A percentile compares a stretch with the other conserved stretches of the same genome.
Evolutionary conservation across 768 basidiomycete genomes (phyloP).

Genomic region (Polyporus arcularius): DNA sequence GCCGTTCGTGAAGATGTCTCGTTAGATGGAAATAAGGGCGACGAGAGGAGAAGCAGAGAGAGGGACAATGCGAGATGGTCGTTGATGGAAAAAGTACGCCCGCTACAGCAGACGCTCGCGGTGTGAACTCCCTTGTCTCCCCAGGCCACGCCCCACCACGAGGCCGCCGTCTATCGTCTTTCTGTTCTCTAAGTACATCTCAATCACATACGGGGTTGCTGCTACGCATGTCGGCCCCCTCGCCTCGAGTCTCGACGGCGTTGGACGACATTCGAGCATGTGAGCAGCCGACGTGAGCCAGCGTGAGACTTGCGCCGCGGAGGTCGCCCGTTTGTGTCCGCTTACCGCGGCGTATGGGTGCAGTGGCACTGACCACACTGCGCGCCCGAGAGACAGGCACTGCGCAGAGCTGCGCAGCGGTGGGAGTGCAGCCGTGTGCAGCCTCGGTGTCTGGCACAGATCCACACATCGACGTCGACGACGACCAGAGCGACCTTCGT

Average conservation of each 20-base stretch:
- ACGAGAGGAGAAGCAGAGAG: constrained; percentile 20
- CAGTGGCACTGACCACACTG: no score
- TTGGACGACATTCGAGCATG: not conserved
- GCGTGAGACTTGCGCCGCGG: not conserved
- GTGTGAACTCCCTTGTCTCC: constrained; percentile 13
- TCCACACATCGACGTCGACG: constrained; percentile 1
- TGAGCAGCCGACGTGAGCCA: not conserved
- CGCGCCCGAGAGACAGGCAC: not conserved
- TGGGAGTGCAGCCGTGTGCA: not conserved
- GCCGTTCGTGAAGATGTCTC: constrained; percentile 27
- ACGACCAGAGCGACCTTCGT: constrained; percentile 4
- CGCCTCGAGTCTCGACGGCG: not conserved
- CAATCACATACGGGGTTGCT: not conserved
- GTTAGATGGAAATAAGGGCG: constrained; percentile 24
- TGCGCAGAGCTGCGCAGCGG: not conserved
- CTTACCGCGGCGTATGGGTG: no score
- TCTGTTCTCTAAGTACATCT: not conserved
- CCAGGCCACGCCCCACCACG: constrained; percentile 14
- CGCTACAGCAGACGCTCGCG: constrained; percentile 18
- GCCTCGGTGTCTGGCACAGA: not conserved
- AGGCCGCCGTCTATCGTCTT: constrained; percentile 11
- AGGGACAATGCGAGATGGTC: constrained; percentile 29
- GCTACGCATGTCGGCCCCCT: not conserved
- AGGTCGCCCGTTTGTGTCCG: not conserved
- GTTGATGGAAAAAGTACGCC: constrained; percentile 31